Conservation (phyloP, 2,329 filamentous ascomycete species). For the Blumeria graminis region DNA sequence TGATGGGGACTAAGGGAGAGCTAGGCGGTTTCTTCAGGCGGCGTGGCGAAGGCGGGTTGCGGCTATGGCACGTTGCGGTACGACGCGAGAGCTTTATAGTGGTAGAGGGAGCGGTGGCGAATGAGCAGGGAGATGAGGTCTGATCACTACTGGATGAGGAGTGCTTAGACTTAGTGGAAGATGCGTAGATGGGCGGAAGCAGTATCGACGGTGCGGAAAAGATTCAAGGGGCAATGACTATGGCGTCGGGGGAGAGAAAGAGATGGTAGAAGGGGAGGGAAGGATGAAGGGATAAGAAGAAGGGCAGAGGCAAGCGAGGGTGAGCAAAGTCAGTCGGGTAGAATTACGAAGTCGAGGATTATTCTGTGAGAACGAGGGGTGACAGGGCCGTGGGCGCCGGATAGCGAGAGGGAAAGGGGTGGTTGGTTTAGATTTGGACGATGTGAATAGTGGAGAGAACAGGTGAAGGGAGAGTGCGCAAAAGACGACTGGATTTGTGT, state of each 20-base stretch:
- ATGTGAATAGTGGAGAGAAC: no score
- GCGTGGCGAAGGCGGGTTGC: constrained; percentile 10
- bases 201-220: no score
- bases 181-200: no score
- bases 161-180: no score
- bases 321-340: no score
- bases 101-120: constrained; percentile 2
- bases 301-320: background rate
- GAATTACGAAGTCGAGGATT: no score
- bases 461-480: no score
- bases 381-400: background rate
- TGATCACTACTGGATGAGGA: no score
- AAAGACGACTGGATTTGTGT: background rate
- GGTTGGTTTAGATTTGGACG: no score
- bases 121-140: background rate
- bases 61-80: constrained; percentile 8
- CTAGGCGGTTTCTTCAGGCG: constrained; percentile 8
- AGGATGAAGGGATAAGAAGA: constrained; percentile 1
- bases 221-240: background rate
- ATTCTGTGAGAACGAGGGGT: background rate
- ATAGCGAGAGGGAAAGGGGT: background rate
- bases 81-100: constrained; percentile 4
- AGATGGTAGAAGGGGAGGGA: background rate
- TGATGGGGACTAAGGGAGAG: background rate
- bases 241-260: background rate